Evolutionary conservation across 1,139 yeast species (phyloP).

Genomic region (Wickerhamomyces sp.): DNA sequence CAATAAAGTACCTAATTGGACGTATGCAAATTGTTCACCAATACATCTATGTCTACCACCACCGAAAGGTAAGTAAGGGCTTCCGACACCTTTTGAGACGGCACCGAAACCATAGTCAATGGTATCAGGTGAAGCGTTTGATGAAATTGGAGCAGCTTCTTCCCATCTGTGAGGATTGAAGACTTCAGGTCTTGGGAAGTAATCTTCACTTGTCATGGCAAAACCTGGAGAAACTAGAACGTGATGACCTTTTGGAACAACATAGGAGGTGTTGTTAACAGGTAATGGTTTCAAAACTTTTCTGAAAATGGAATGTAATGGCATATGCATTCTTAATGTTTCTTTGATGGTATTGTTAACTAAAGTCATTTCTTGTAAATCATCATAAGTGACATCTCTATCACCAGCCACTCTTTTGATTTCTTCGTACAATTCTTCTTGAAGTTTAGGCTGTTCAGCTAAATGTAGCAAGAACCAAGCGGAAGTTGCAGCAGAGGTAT

Average conservation of each 20-base stretch:
- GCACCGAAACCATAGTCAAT: constrained; percentile 96
- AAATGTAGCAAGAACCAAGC: constrained; percentile 92
- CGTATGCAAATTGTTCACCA: constrained; percentile 97
- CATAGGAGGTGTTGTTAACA: constrained; percentile 74
- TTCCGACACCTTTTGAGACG: constrained; percentile 89
- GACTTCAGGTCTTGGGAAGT: constrained; percentile 66
- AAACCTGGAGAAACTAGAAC: constrained; percentile 94
- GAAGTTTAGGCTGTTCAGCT: constrained; percentile 80
- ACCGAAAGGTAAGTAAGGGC: constrained; percentile 96
- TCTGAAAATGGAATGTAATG: constrained; percentile 93
- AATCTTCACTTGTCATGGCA: constrained; percentile 70
- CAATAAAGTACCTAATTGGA: constrained; percentile 85
- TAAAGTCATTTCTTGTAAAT: constrained; percentile 74
- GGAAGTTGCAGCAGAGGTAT: constrained; percentile 93
- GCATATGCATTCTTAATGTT: constrained; percentile 93
- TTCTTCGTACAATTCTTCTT: constrained; percentile 75
- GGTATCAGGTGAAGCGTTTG: constrained; percentile 41
- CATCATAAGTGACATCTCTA: constrained; percentile 71
- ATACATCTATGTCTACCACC: constrained; percentile 99
- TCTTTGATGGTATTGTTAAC: constrained; percentile 84
- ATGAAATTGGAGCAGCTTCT: constrained; percentile 35
- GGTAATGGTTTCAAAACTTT: constrained; percentile 75
- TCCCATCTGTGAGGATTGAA: constrained; percentile 94
- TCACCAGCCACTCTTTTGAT: constrained; percentile 55
- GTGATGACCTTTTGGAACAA: constrained; percentile 86